phyloP scores from a whole-genome alignment of 805 yeast genomes.

The Lipomyces lipofer region DNA sequence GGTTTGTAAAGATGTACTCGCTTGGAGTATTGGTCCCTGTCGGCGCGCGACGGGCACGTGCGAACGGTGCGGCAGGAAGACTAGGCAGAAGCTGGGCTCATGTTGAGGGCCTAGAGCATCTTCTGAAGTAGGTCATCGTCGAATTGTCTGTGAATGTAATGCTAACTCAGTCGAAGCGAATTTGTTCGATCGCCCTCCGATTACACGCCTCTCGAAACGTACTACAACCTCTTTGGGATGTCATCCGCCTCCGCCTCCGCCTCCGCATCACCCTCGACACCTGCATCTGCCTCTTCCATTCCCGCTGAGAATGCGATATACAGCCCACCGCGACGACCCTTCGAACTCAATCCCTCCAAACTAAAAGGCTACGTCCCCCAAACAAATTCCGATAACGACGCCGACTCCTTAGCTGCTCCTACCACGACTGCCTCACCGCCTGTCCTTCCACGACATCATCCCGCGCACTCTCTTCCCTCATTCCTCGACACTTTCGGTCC shows the following conservation, averaged over 20 bases:
- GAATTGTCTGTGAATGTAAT: constrained; percentile 22
- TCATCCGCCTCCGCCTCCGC: constrained; percentile 9
- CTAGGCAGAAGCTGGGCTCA: constrained; percentile 34
- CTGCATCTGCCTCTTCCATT: constrained; percentile 45
- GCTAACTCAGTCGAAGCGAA: constrained; percentile 9
- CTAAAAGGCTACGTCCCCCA: constrained; percentile 3
- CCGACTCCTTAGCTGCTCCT: constrained; percentile 40
- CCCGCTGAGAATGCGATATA: constrained; percentile 46
- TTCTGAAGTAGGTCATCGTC: constrained; percentile 26
- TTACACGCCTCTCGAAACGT: constrained; percentile 16
- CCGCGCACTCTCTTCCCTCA: constrained; percentile 44
- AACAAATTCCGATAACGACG: constrained; percentile 15
- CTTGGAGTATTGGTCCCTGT: constrained; percentile 52
- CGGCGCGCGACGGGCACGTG: constrained; percentile 15
- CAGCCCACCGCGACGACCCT: constrained; percentile 28
- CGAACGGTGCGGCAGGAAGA: constrained; percentile 22
- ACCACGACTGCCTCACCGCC: constrained; percentile 32
- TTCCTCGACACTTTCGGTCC: constrained; percentile 62
- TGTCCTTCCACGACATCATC: constrained; percentile 33
- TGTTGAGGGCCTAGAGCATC: constrained; percentile 43
- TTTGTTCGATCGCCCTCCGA: constrained; percentile 15
- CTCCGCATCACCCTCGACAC: constrained; percentile 40
- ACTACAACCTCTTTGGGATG: constrained; percentile 18
- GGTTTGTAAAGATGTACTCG: constrained; percentile 51
- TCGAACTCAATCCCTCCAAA: constrained; percentile 21